Conservation (phyloP, 805 yeast genomes). For the Kazachstania psychrophila region DNA sequence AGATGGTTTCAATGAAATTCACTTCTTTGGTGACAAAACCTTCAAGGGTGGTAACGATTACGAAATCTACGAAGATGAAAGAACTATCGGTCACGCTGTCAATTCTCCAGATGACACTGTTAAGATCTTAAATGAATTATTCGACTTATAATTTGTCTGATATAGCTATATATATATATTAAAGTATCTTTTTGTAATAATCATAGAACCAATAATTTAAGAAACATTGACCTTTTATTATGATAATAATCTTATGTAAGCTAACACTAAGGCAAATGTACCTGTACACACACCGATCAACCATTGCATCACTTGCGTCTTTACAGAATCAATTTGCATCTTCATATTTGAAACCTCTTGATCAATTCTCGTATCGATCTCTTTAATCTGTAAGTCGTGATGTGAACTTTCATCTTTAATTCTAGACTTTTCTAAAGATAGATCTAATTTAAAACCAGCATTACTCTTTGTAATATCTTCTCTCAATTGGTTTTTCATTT, state of each 20-base stretch:
- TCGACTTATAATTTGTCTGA: constrained; percentile 31
- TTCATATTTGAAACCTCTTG: constrained; percentile 92
- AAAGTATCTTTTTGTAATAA: not conserved
- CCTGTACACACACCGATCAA: constrained; percentile 96
- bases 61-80: constrained; percentile 84
- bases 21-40: constrained; percentile 98
- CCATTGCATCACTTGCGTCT: constrained; percentile 98
- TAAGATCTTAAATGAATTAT: constrained; percentile 73
- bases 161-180: not conserved
- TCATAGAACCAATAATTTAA: not conserved
- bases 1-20: constrained; percentile 80
- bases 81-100: constrained; percentile 96
- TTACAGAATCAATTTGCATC: constrained; percentile 89
- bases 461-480: constrained; percentile 87
- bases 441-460: constrained; percentile 83
- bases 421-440: constrained; percentile 89
- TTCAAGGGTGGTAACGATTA: constrained; percentile 97
- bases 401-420: constrained; percentile 88
- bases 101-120: constrained; percentile 83
- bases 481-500: constrained; percentile 69
- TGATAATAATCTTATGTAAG: constrained; percentile 76
- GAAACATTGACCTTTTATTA: constrained; percentile 18
- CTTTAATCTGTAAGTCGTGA: constrained; percentile 89
- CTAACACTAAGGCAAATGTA: constrained; percentile 88
- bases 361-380: constrained; percentile 88